Conservation (phyloP, 768 basidiomycete genomes). For the Amanita molliuscula region DNA sequence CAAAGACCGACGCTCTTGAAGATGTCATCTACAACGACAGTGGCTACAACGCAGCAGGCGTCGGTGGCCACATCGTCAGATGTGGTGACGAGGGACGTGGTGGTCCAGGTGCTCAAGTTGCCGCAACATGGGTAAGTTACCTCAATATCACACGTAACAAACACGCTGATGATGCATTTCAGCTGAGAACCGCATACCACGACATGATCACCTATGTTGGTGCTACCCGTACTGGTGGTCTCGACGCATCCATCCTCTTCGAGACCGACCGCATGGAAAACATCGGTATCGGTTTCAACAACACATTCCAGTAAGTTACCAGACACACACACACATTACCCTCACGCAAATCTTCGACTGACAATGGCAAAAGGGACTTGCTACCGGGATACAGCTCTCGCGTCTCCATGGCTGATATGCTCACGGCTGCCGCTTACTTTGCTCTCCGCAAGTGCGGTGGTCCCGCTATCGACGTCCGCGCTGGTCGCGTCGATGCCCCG, state of each 20-base stretch:
- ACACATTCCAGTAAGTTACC: background rate
- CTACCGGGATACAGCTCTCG: conserved; percentile 2
- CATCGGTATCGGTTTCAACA: conserved; percentile 1
- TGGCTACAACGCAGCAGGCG: background rate
- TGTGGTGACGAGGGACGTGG: conserved; percentile 4
- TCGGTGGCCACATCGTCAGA: background rate
- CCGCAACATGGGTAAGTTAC: background rate
- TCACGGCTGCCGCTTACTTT: conserved; percentile 19
- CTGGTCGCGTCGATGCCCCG: conserved; percentile 23
- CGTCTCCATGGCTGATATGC: conserved; percentile 18
- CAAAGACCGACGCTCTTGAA: conserved; percentile 1
- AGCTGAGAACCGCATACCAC: conserved; percentile 11
- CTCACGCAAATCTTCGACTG: background rate
- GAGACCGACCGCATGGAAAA: conserved; percentile 18
- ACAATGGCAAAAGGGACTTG: background rate
- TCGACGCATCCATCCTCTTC: conserved; percentile 21
- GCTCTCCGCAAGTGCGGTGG: conserved; percentile 21
- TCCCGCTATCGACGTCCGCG: conserved; percentile 19
- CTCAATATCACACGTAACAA: background rate
- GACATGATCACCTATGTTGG: conserved; percentile 17
- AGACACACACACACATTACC: background rate
- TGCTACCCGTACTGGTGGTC: conserved; percentile 17
- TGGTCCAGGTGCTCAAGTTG: background rate
- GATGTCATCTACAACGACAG: conserved; percentile 4
- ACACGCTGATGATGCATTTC: background rate